Conservation (phyloP, 495 filamentous ascomycete species). For the Hypoxylon perforatum region DNA sequence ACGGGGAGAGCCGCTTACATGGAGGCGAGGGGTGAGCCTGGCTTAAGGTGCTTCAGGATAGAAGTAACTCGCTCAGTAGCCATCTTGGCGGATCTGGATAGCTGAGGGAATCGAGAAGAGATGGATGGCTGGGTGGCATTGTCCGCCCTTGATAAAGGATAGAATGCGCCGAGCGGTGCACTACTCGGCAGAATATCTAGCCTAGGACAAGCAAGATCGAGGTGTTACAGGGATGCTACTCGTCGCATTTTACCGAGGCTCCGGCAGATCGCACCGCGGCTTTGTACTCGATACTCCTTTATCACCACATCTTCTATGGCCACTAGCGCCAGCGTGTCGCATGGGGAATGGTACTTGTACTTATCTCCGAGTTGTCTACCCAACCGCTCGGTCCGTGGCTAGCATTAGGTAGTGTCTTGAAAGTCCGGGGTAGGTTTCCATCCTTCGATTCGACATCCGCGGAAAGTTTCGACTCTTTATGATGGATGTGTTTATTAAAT, state of each 20-base stretch:
- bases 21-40: slow-evolving; percentile 71
- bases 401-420: too few relatives aligned
- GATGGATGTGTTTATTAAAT: too few relatives aligned
- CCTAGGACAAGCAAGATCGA: slow-evolving; percentile 2
- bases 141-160: slow-evolving; percentile 35
- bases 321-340: too few relatives aligned
- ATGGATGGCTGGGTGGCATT: slow-evolving; percentile 18
- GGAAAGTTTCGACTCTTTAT: too few relatives aligned
- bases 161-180: slow-evolving; percentile 10
- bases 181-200: background rate
- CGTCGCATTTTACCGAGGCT: slow-evolving; percentile 42
- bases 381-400: too few relatives aligned
- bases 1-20: slow-evolving; percentile 69
- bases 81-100: slow-evolving; percentile 65
- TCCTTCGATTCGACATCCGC: too few relatives aligned
- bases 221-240: slow-evolving; percentile 3
- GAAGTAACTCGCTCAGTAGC: slow-evolving; percentile 85
- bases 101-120: background rate
- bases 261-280: slow-evolving; percentile 55
- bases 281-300: slow-evolving; percentile 5
- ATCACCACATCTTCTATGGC: background rate
- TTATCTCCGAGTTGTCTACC: too few relatives aligned
- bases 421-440: too few relatives aligned
- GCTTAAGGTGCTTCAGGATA: slow-evolving; percentile 87
- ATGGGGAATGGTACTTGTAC: too few relatives aligned